Conservation (phyloP, 148 eudicot genomes). For the Pharnaceum exiguum region DNA sequence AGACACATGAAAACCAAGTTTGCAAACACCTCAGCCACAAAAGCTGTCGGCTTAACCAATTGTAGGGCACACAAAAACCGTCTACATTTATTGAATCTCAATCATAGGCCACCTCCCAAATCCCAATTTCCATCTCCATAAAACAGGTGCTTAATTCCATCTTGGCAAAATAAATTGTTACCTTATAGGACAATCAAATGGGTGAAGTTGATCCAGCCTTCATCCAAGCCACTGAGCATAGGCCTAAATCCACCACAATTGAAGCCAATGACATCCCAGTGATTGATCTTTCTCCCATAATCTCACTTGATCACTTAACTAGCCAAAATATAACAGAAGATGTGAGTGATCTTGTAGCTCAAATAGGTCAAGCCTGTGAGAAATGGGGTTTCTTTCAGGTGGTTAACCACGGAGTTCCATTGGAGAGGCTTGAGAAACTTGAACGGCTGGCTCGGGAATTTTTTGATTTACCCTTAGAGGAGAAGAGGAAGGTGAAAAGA, state of each 20-base stretch:
- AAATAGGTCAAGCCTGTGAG: conserved; percentile 34
- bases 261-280: conserved; percentile 43
- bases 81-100: conserved; percentile 16
- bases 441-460: conserved; percentile 26
- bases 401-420: conserved; percentile 50
- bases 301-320: conserved; percentile 2
- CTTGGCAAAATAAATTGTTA: not conserved
- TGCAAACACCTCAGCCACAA: too few relatives aligned
- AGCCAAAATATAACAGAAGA: not conserved
- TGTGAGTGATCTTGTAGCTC: conserved; percentile 2
- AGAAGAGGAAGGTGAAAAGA: conserved; percentile 38
- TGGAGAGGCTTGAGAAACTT: conserved; percentile 16
- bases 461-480: conserved; percentile 31
- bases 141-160: not conserved
- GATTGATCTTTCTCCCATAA: conserved; percentile 36
- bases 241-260: conserved; percentile 27
- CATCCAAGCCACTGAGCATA: conserved; percentile 13
- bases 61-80: not conserved
- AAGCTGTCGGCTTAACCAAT: too few relatives aligned
- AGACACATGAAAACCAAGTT: too few relatives aligned
- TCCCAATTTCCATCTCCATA: not conserved
- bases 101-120: not conserved
- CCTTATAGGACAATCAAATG: not conserved
- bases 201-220: conserved; percentile 21
- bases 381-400: conserved; percentile 63